Percentiles rank a stretch among this genome's conserved stretches.
phyloP scores from a whole-genome alignment of 768 basidiomycete genomes.

The Lentinula raphanica region DNA sequence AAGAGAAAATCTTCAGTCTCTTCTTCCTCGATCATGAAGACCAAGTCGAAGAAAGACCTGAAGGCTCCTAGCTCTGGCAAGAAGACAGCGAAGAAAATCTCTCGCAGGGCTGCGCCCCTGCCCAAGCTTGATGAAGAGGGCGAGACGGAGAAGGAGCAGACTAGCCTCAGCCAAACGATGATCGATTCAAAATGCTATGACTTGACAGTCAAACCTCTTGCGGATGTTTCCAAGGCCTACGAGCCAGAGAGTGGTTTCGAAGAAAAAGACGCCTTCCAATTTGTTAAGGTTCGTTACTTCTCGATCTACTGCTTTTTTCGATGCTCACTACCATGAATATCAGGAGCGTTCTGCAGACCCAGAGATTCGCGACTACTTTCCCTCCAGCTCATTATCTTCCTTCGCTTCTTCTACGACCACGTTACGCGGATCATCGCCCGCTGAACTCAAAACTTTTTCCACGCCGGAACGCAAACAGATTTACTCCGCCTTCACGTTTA shows the following conservation, averaged over 20 bases:
- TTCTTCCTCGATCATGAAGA: slow-evolving; percentile 12
- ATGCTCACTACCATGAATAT: slow-evolving; percentile 9
- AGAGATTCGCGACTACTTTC: slow-evolving; percentile 51
- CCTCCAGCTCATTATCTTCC: slow-evolving; percentile 23
- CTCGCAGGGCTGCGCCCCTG: slow-evolving; percentile 51
- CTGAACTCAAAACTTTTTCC: slow-evolving; percentile 43
- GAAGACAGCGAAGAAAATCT: slow-evolving; percentile 33
- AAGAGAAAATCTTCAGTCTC: slow-evolving; percentile 49
- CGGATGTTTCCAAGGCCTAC: slow-evolving; percentile 71
- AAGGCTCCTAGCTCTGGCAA: slow-evolving; percentile 26
- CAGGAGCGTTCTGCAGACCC: slow-evolving; percentile 56
- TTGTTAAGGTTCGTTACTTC: slow-evolving; percentile 41
- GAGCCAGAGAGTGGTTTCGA: slow-evolving; percentile 28
- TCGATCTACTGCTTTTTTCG: slow-evolving; percentile 6
- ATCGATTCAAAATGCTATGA: slow-evolving; percentile 78
- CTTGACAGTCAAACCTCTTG: slow-evolving; percentile 70
- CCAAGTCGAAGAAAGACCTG: slow-evolving; percentile 31
- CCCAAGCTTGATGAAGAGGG: slow-evolving; percentile 56
- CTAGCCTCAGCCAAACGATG: slow-evolving; percentile 40
- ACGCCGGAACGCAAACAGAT: slow-evolving; percentile 72
- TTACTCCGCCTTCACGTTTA: slow-evolving; percentile 75
- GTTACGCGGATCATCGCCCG: slow-evolving; percentile 18
- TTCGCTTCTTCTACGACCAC: slow-evolving; percentile 28
- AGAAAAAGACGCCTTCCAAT: slow-evolving; percentile 31
- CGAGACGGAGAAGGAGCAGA: slow-evolving; percentile 23